Base-by-base conservation (phyloP, 257 asterid genomes). In the Linderniella brevidens region DNA sequence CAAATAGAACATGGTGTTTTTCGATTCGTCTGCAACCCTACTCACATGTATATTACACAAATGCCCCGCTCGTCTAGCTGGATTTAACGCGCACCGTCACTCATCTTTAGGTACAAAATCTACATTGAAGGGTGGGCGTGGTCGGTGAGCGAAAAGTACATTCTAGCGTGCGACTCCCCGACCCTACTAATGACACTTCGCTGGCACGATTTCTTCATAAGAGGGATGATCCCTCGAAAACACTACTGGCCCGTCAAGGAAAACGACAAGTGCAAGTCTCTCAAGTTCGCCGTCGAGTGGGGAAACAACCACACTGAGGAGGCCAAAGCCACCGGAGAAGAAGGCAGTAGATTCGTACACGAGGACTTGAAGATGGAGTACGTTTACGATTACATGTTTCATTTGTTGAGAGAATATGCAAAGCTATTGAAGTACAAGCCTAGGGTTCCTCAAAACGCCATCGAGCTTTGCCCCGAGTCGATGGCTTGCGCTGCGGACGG, bases 111-210 rank as follows among this genome's bases (percentile, higher is more conserved):
- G 62, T 87, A 83, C 69, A 87, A 83, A 54, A 87, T 87, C 3
- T 87, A 79, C 19, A 75, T 87, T 32, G 97, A 87, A 71, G 97
- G 97, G 60, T 71, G 65, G 66, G 93, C 78, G 2, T 83, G 95
- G 93, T 83, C 97, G 0, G 95, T 80, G 49, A 87, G 97, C 19
- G 88, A 87, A 43, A 87, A 87, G 41, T 87, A 82, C 19, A 87
- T 87, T 18, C 61, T 87, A 1, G 97, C 95, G 4, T 87, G 97
- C 37, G 52, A 87, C 52, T 87, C 97, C 0, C 86, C 95, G 1
- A 71, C 82, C 11, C 59, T 87, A 67, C 64, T 73, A n/a, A 48
- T 83, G 57, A 77, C 79, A 0, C 88, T 52, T 13, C 85, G 75
- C 13, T 83, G 60, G 73, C 49, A 87, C 14, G 97, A 87, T 67